Base-by-base conservation (phyloP, 257 asterid genomes). In the Rauvolfia tetraphylla region DNA sequence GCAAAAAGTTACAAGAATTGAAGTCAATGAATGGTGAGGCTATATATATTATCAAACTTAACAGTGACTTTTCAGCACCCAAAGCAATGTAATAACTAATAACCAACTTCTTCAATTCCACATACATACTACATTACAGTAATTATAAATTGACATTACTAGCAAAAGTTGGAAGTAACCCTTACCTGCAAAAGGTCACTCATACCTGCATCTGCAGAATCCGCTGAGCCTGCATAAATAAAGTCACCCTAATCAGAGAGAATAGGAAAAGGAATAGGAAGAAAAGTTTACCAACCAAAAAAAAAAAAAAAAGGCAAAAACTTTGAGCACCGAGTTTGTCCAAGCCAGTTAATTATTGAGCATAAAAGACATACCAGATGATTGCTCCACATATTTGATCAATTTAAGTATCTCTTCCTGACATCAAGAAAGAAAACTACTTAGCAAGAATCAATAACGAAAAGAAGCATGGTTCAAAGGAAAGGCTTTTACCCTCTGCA, bases 361-460 rank as follows among this genome's bases (percentile, higher is more conserved):
- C 67, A 73, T 23, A 44, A 53, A 75, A 53, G 44, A 56, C 71
- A 66, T 90, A 93, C 99, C 98, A 78, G 97, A 87, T 63, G 87
- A 78, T 81, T 88, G 98, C 85, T 89, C 99, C 68, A 90, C 86
- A 77, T 86, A 89, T 87, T 90, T 90, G 72, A 95, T 85, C 93
- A 93, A 56, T 84, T 86, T 95, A 77, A 81, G 36, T 75, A 93
- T 56, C 85, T 86, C 99, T 73, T 93, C 99, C 99, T 95, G 88
- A 78, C 34, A 84, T 81, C 81, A 82, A 36, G 69, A 62, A 49
- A 59, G 73, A 79, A 57, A 7, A 80, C 51, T 46, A 51, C 66
- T 90, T 68, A 90, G 86, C 75, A 81, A 71, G 77, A 74, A 75
- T 54, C 57, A 76, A 79, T 4, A 58, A 66, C 25, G 78, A 49